Conservation (phyloP, 257 asterid species). For the Solanum appendiculatum region DNA sequence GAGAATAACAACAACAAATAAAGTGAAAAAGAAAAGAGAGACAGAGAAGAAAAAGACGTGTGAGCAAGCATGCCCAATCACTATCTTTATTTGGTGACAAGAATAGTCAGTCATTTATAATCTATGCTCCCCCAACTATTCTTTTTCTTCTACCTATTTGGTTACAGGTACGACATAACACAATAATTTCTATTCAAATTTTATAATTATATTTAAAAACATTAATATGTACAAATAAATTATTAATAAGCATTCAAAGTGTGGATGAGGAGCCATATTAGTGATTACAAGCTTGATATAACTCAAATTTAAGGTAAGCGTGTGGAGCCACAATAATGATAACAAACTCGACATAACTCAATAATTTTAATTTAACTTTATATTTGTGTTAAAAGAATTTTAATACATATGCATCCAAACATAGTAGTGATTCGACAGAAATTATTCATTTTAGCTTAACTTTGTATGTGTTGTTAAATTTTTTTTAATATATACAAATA, state of each 20-base stretch:
- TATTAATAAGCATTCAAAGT: background rate
- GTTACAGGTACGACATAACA: background rate
- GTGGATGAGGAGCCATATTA: background rate
- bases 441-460: background rate
- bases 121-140: background rate
- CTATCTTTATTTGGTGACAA: slow-evolving; percentile 2
- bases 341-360: too few relatives aligned
- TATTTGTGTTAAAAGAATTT: too few relatives aligned
- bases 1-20: background rate
- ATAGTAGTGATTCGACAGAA: background rate
- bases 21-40: background rate
- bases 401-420: background rate
- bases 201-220: too few relatives aligned
- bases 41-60: slow-evolving; percentile 34
- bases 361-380: too few relatives aligned
- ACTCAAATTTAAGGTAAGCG: background rate
- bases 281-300: too few relatives aligned
- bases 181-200: background rate
- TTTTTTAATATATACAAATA: too few relatives aligned
- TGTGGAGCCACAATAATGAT: background rate
- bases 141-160: background rate
- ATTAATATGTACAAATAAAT: background rate
- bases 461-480: background rate
- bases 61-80: slow-evolving; percentile 32
- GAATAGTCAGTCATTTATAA: background rate